phyloP scores from a whole-genome alignment of 75 land plant genomes.

The Cupressus sempervirens region DNA sequence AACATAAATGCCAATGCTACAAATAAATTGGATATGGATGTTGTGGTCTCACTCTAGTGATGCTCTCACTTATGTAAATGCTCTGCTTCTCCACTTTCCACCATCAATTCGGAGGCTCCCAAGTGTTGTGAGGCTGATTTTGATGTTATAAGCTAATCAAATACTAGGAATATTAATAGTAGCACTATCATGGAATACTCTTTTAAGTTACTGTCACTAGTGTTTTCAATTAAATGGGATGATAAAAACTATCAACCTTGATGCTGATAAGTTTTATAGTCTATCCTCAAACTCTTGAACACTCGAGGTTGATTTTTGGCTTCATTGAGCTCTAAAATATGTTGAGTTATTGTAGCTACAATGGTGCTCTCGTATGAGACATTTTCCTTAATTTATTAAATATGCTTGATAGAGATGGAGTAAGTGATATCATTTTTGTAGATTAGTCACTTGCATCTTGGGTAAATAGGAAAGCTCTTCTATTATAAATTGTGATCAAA shows the following conservation, averaged over 20 bases:
- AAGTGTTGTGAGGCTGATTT: no score
- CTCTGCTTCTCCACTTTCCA: no score
- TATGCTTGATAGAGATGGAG: not conserved
- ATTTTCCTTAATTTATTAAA: not conserved
- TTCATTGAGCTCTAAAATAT: not conserved
- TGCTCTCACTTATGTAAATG: no score
- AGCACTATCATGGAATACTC: not conserved
- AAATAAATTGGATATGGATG: no score
- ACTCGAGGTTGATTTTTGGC: not conserved
- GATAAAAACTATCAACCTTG: no score
- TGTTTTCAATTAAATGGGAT: not conserved
- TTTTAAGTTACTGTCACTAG: not conserved
- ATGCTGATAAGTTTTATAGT: no score
- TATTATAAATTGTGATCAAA: not conserved
- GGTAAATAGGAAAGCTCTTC: not conserved
- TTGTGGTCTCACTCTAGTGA: no score
- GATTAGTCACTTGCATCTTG: not conserved
- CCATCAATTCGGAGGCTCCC: no score
- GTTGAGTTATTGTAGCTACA: not conserved
- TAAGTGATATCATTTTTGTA: not conserved
- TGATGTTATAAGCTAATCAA: no score
- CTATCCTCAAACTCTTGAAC: no score
- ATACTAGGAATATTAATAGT: no score
- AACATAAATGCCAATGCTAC: no score
- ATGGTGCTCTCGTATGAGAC: not conserved